Percentiles rank a stretch among this genome's conserved stretches.
phyloP scores from a whole-genome alignment of 768 basidiomycete genomes.

The Piloderma croceum region DNA sequence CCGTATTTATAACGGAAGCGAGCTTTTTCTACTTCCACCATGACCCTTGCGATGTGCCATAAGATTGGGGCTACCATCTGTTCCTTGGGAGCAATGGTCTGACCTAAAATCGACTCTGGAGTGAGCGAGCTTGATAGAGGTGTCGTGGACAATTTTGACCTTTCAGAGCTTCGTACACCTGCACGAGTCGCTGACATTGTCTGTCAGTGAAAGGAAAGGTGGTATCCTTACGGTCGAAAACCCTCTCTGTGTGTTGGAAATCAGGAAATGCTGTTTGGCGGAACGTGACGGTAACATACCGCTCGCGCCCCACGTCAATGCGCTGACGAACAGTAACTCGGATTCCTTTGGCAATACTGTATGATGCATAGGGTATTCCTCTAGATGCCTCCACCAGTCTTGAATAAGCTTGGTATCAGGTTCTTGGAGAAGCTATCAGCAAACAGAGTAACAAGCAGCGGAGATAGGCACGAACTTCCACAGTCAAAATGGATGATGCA shows the following conservation, averaged over 20 bases:
- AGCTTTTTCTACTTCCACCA: constrained; percentile 11
- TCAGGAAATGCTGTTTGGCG: background rate
- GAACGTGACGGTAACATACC: constrained; percentile 9
- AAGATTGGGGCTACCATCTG: constrained; percentile 13
- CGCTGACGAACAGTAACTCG: constrained; percentile 17
- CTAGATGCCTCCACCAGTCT: constrained; percentile 16
- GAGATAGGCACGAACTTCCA: too few species aligned
- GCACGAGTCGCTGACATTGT: constrained; percentile 12
- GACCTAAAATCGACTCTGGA: background rate
- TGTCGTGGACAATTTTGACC: constrained; percentile 5
- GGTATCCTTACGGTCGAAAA: constrained; percentile 17
- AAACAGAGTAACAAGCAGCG: too few species aligned
- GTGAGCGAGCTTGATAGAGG: background rate
- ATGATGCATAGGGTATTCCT: constrained; percentile 15
- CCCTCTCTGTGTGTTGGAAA: constrained; percentile 15
- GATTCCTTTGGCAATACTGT: constrained; percentile 6
- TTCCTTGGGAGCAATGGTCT: too few species aligned
- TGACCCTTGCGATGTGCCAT: constrained; percentile 19
- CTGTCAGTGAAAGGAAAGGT: constrained; percentile 18
- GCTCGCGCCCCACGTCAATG: constrained; percentile 17
- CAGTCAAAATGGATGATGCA: too few species aligned
- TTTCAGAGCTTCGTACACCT: constrained; percentile 17
- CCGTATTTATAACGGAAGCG: constrained; percentile 13
- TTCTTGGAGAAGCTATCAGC: too few species aligned
- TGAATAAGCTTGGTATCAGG: too few species aligned